A percentile compares a stretch with the other conserved stretches of the same genome.
Conservation (phyloP, 257 asterid species). For the Solanum dulcamara region DNA sequence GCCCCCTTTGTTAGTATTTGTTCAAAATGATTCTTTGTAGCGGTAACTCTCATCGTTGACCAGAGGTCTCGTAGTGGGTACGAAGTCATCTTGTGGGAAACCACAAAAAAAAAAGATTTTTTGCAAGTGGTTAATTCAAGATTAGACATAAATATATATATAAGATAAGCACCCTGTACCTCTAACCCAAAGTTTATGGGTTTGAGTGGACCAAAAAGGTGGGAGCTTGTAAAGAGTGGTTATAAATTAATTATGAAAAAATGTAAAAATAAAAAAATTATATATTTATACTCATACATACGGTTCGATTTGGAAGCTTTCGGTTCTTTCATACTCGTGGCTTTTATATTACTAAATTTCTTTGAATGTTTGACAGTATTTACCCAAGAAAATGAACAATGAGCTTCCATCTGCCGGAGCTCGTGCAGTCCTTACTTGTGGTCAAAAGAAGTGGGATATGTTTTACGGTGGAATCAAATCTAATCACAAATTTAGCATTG, state of each 20-base stretch:
- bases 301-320: background rate
- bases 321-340: background rate
- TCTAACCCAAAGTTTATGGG: too few species aligned
- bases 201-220: too few species aligned
- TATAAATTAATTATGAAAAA: background rate
- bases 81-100: background rate
- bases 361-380: background rate
- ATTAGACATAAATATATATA: too few species aligned
- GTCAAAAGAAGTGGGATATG: constrained; percentile 28
- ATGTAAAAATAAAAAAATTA: background rate
- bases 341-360: background rate
- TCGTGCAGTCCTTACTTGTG: constrained; percentile 15
- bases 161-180: too few species aligned
- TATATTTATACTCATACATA: background rate
- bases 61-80: background rate
- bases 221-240: background rate
- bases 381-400: background rate
- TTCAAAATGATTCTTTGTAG: background rate
- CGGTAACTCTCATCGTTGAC: too few species aligned
- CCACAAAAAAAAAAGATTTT: background rate
- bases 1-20: background rate
- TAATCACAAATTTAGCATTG: constrained; percentile 1
- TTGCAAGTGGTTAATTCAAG: background rate
- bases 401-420: constrained; percentile 15
- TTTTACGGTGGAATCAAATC: background rate